Evolutionary conservation across 305 asterid genomes (phyloP).

Genomic region (Fraxinus ornus): DNA sequence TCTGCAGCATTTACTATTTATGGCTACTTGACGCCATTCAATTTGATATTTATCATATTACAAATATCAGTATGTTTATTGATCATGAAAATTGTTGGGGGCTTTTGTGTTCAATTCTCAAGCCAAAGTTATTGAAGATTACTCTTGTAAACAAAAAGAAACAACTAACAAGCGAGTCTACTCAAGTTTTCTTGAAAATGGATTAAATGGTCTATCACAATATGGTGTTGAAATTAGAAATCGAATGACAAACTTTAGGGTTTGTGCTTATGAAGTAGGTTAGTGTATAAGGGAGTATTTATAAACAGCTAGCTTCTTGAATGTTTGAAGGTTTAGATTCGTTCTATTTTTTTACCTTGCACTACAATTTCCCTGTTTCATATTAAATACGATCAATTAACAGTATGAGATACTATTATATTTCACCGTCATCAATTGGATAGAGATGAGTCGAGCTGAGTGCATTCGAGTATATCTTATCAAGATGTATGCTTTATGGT

Average conservation of each 20-base stretch:
- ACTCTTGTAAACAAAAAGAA: neutral
- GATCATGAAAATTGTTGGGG: neutral
- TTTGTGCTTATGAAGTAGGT: neutral
- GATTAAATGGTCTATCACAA: neutral
- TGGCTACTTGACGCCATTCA: neutral
- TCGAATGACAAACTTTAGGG: neutral
- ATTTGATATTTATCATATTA: neutral
- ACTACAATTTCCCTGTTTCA: neutral
- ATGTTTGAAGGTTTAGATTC: neutral
- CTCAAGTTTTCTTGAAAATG: neutral
- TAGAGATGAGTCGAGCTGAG: neutral
- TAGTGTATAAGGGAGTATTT: neutral
- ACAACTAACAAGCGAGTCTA: neutral
- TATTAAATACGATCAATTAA: neutral
- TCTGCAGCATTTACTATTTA: neutral
- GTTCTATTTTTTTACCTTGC: neutral
- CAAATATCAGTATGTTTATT: neutral
- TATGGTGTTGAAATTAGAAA: neutral
- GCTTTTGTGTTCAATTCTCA: neutral
- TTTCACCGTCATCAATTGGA: neutral
- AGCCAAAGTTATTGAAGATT: neutral
- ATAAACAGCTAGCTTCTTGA: neutral
- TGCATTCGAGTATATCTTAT: neutral
- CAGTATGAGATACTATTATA: no score
- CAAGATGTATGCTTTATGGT: neutral